These are phyloP conservation scores for Candida multigemmis DNA, from an alignment of 805 yeast genomes.

Conservation along the genomic window DNA sequence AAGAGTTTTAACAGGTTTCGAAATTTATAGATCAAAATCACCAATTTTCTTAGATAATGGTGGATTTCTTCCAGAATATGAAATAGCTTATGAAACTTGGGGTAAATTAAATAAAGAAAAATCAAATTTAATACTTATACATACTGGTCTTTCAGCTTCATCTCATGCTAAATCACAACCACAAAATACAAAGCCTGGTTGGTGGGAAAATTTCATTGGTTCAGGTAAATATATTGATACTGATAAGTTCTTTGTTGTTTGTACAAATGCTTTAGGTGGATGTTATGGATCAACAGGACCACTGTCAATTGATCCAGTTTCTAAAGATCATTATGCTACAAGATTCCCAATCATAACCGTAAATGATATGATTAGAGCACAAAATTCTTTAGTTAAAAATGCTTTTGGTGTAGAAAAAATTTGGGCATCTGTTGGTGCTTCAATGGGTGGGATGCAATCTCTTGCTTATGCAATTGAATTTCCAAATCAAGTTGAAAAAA, in stretches of 20 bases:
- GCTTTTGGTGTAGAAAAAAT: conserved; percentile 56
- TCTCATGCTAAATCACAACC: conserved; percentile 85
- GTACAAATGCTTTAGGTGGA: conserved; percentile 90
- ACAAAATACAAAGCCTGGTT: conserved; percentile 64
- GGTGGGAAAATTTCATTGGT: conserved; percentile 96
- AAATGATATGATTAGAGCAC: conserved; percentile 89
- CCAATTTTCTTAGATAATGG: conserved; percentile 79
- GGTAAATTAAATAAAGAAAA: conserved; percentile 56
- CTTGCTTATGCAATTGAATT: conserved; percentile 81
- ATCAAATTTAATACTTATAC: conserved; percentile 71
- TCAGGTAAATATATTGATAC: conserved; percentile 78
- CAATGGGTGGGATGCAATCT: conserved; percentile 99
- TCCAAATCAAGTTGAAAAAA: conserved; percentile 62
- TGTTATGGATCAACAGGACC: conserved; percentile 96
- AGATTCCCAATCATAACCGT: conserved; percentile 80
- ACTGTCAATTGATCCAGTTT: conserved; percentile 66
- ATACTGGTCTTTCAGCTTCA: conserved; percentile 89
- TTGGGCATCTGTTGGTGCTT: conserved; percentile 79
- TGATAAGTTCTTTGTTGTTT: conserved; percentile 67
- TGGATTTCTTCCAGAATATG: conserved; percentile 61
- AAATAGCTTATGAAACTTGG: conserved; percentile 93
- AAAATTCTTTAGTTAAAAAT: conserved; percentile 55
- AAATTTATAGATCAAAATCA: conserved; percentile 40
- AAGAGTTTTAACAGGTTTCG: conserved; percentile 57
- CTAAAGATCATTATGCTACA: conserved; percentile 64